phyloP scores from a whole-genome alignment of 2,329 filamentous ascomycete species.

The Beauveria medogensis region DNA sequence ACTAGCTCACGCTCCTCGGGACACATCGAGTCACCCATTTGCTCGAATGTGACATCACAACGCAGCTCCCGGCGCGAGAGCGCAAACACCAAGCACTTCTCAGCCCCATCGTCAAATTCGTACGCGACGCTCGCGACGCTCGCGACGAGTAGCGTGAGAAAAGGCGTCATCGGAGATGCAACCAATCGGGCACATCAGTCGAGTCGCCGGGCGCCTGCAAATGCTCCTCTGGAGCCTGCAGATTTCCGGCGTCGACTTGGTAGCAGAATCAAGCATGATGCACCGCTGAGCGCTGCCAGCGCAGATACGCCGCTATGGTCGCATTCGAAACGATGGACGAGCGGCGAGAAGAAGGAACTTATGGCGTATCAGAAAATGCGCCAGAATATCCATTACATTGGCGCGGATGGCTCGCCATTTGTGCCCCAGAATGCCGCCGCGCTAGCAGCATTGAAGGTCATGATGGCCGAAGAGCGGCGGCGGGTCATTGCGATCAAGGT shows the following conservation, averaged over 20 bases:
- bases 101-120: background rate
- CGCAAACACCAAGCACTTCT: background rate
- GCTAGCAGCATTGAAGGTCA: slow-evolving; percentile 4
- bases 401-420: slow-evolving; percentile 14
- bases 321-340: slow-evolving; percentile 15
- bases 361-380: slow-evolving; percentile 15
- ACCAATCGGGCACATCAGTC: background rate
- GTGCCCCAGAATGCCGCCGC: slow-evolving; percentile 14
- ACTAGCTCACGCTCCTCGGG: slow-evolving; percentile 6
- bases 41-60: background rate
- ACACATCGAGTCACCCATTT: background rate
- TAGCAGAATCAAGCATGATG: background rate
- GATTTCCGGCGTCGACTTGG: background rate
- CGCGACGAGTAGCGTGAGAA: background rate
- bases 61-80: background rate
- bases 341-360: slow-evolving; percentile 8
- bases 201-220: background rate
- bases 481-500: slow-evolving; percentile 3
- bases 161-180: background rate
- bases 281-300: background rate
- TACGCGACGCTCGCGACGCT: background rate
- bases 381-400: slow-evolving; percentile 13
- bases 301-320: background rate
- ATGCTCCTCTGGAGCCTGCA: slow-evolving; percentile 1
- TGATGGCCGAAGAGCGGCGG: slow-evolving; percentile 1